Evolutionary conservation across 2,329 filamentous ascomycete genomes (phyloP), one percentile per base, ranked within the genome.

Genomic region (Alternaria gaisen): DNA sequence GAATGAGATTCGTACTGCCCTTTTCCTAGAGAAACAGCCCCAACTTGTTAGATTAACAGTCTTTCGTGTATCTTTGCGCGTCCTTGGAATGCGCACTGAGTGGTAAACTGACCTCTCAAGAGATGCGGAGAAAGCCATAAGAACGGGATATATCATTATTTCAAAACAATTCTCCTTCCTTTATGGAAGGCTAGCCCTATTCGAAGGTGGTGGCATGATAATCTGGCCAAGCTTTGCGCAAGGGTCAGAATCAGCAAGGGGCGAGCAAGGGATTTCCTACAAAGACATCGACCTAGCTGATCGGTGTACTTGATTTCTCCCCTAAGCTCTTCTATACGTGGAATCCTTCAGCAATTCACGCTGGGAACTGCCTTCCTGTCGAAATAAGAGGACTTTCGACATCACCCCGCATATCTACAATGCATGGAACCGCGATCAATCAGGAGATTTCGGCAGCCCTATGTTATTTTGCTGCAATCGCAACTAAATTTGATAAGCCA

Each of bases 191-290:
- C 34, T 54, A 54, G 16, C 56, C n/a, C 0, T 7, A 34, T 54
- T 20, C 12, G 18, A 41, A 47, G 34, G 18, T 54, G 16, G 18
- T n/a, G 28, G 48, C 48, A 53, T 53, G 6, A 53, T 28, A 24
- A 41, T 22, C 26, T 34, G 41, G 18, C 43, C 24, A 47, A 58
- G 50, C 26, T 36, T n/a, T 46, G 41, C 20, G 56, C 26, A 54
- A 41, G 56, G 48, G 34, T 30, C 14, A 16, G 16, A n/a, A 34
- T 32, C 10, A 46, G 43, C 26, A 58, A 54, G 50, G 50, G 50
- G 34, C 16, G 41, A 47, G 26, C 42, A 58, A 58, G 36, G 56
- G 56, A 59, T 59, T 34, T 48, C 18, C 51, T 41, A 11, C 14
- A 26, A 22, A n/a, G 10, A 48, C 12, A 5, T 10, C 20, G 5